Evolutionary conservation across 768 basidiomycete species (phyloP).

Genomic region (Tulasnella calospora): DNA sequence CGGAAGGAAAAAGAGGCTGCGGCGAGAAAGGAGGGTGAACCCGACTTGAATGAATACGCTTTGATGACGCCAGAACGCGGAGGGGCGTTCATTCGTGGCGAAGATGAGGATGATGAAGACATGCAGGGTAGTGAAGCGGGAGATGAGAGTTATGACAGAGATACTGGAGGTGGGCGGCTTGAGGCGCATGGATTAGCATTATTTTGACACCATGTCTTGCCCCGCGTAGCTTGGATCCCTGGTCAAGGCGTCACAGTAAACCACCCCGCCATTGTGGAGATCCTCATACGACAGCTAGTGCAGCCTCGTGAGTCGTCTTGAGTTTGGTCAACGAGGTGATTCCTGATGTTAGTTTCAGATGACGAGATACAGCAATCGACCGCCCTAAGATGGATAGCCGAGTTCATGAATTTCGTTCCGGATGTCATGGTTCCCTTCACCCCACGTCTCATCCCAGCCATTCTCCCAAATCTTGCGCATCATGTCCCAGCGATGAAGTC

Average conservation of each 20-base stretch:
- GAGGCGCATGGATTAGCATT: background rate
- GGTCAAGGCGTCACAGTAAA: conserved; percentile 92
- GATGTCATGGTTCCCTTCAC: conserved; percentile 94
- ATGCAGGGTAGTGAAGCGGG: conserved; percentile 42
- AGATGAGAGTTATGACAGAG: conserved; percentile 52
- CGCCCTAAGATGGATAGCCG: conserved; percentile 87
- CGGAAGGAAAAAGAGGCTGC: conserved; percentile 17
- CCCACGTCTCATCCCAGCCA: conserved; percentile 84
- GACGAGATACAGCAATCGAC: conserved; percentile 93
- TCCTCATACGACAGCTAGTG: conserved; percentile 80
- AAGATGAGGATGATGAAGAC: conserved; percentile 30
- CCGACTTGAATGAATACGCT: conserved; percentile 40
- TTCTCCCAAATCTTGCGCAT: conserved; percentile 91
- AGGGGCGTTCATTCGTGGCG: conserved; percentile 36
- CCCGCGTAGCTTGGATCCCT: conserved; percentile 69
- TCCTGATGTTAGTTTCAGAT: conserved; percentile 46
- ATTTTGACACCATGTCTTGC: background rate
- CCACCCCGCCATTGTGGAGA: conserved; percentile 88
- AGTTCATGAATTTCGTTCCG: conserved; percentile 79
- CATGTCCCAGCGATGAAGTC: conserved; percentile 83
- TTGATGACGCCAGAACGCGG: conserved; percentile 43
- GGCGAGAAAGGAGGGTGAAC: conserved; percentile 35
- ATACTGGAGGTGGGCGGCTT: conserved; percentile 52
- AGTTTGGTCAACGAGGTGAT: conserved; percentile 7
- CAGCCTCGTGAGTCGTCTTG: conserved; percentile 61